Conservation (phyloP, 345 rosid genomes). For the Gossypium raimondii region DNA sequence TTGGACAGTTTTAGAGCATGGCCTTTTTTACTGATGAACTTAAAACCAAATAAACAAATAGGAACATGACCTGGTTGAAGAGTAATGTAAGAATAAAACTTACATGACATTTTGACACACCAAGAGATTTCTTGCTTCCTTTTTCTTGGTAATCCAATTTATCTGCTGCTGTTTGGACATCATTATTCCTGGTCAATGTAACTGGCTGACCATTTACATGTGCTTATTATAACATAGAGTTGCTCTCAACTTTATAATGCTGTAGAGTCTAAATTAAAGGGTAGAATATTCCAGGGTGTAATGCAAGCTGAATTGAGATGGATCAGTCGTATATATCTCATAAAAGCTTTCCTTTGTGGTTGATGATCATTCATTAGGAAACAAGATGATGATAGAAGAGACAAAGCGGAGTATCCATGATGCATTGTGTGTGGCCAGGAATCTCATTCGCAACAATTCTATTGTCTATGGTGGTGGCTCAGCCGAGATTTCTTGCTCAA, state of each 20-base stretch:
- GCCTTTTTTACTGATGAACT: background rate
- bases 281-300: background rate
- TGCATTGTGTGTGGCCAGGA: conserved; percentile 90
- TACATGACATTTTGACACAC: background rate
- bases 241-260: background rate
- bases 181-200: background rate
- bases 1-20: background rate
- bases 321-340: conserved; percentile 1
- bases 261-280: background rate
- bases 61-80: background rate
- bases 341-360: background rate
- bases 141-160: background rate
- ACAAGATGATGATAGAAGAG: conserved; percentile 98
- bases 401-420: conserved; percentile 96
- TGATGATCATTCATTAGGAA: conserved; percentile 46
- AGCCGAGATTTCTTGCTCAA: conserved; percentile 88
- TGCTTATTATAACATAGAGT: background rate
- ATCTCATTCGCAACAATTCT: conserved; percentile 87
- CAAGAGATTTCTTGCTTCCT: background rate
- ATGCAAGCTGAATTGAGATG: conserved; percentile 7
- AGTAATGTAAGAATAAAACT: background rate
- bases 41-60: background rate
- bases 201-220: background rate
- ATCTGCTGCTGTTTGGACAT: background rate
- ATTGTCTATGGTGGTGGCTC: conserved; percentile 98